phyloP scores from a whole-genome alignment of 2,329 filamentous ascomycete genomes.

The Basipetospora chlamydospora region DNA sequence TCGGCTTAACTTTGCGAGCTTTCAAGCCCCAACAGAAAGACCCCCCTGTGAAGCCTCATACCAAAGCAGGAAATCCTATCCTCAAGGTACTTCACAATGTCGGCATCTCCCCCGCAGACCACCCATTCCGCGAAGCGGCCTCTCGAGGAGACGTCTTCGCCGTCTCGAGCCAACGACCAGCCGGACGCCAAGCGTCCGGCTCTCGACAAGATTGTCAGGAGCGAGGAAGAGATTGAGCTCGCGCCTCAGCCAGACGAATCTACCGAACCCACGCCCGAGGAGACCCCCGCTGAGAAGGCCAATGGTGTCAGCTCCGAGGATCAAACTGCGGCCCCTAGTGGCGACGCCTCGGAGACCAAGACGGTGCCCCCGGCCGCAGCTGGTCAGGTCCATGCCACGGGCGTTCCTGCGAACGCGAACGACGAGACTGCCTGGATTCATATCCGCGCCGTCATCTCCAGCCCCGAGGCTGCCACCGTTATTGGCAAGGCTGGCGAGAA shows the following conservation, averaged over 20 bases:
- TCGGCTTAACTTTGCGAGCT: too few relatives aligned
- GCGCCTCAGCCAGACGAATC: conserved; percentile 23
- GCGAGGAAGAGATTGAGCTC: conserved; percentile 39
- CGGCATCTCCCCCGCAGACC: conserved; percentile 50
- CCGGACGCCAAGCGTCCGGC: conserved; percentile 95
- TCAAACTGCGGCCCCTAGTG: conserved; percentile 51
- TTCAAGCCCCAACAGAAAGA: too few relatives aligned
- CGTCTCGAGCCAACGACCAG: conserved; percentile 79
- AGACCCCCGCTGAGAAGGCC: conserved; percentile 33
- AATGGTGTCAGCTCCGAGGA: conserved; percentile 40
- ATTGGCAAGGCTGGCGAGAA: conserved; percentile 99
- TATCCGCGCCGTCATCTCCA: conserved; percentile 91
- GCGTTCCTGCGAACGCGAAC: conserved; percentile 36
- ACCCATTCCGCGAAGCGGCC: conserved; percentile 77
- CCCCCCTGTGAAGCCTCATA: too few relatives aligned
- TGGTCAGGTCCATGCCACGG: conserved; percentile 25
- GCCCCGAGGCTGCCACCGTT: conserved; percentile 89
- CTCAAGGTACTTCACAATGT: conserved; percentile 44
- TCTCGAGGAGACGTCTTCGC: conserved; percentile 91
- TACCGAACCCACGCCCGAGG: conserved; percentile 20
- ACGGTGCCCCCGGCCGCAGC: conserved; percentile 22
- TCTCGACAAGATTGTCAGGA: conserved; percentile 78
- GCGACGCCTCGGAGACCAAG: conserved; percentile 28
- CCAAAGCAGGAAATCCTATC: too few relatives aligned
- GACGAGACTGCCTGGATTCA: conserved; percentile 97